Percentiles rank a stretch among this genome's conserved stretches.
These are phyloP conservation scores for Lipomyces orientalis DNA, from an alignment of 805 yeast genomes.

Conservation along the genomic window DNA sequence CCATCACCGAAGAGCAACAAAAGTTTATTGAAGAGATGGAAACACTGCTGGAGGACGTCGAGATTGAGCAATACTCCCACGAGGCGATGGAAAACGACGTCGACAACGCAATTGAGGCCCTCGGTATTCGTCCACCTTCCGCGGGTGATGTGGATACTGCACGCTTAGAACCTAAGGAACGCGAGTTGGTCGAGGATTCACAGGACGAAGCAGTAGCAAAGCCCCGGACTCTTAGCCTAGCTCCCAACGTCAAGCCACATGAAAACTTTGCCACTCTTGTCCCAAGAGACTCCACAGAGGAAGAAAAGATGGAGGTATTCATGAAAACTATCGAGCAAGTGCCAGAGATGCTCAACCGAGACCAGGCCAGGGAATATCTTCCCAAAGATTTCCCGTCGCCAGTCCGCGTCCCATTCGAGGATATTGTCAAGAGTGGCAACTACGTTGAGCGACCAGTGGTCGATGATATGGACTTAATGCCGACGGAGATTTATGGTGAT, in stretches of 20 bases:
- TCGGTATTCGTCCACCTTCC: background rate
- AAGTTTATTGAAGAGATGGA: background rate
- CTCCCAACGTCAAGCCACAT: background rate
- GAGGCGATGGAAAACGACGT: background rate
- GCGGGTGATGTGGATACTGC: background rate
- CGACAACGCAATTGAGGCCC: background rate
- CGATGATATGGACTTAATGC: constrained; percentile 16
- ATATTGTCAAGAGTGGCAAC: constrained; percentile 5
- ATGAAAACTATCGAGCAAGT: constrained; percentile 9
- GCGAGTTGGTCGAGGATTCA: background rate
- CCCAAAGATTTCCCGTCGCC: constrained; percentile 18
- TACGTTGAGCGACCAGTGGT: background rate
- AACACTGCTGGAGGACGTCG: background rate
- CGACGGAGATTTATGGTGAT: constrained; percentile 21
- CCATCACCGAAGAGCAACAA: background rate
- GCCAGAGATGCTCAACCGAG: constrained; percentile 5
- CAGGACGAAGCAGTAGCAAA: background rate
- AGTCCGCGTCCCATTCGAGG: background rate
- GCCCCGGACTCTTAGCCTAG: background rate
- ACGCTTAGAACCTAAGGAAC: background rate
- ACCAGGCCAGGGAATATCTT: constrained; percentile 3
- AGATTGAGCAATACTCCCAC: background rate
- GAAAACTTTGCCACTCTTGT: background rate
- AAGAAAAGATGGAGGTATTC: constrained; percentile 13
- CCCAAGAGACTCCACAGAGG: background rate